Conservation (phyloP, 1,284 basidiomycete species). For the Naganishia liquefaciens region DNA sequence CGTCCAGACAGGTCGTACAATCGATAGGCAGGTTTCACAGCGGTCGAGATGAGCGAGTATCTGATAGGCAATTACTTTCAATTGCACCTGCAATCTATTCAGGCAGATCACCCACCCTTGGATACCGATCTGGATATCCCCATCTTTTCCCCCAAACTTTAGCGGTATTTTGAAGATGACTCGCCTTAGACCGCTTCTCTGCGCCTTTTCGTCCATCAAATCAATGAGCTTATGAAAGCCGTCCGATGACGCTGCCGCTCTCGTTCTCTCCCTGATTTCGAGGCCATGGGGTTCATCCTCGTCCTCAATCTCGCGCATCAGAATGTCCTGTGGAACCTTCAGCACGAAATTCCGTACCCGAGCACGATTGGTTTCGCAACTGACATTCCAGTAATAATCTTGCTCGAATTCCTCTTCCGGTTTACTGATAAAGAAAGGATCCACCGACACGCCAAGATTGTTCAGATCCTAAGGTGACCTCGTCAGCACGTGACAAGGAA, state of each 20-base stretch:
- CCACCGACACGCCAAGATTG: conserved; percentile 56
- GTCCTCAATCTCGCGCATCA: conserved; percentile 59
- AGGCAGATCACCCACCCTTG: conserved; percentile 67
- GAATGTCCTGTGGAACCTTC: conserved; percentile 54
- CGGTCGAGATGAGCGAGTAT: conserved; percentile 80
- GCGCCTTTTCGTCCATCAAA: conserved; percentile 65
- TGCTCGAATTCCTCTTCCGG: conserved; percentile 70
- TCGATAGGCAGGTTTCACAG: conserved; percentile 74
- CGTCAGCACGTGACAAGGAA: no score
- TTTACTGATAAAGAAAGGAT: conserved; percentile 88
- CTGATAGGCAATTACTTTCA: conserved; percentile 54
- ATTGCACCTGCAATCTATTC: conserved; percentile 6
- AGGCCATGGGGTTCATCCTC: conserved; percentile 55
- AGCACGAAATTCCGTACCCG: not conserved
- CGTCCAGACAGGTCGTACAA: conserved; percentile 79
- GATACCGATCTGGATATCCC: conserved; percentile 81
- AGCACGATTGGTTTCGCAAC: conserved; percentile 42
- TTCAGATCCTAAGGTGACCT: conserved; percentile 24
- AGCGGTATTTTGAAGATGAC: conserved; percentile 80
- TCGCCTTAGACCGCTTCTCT: conserved; percentile 85
- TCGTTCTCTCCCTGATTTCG: conserved; percentile 16
- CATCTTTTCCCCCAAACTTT: conserved; percentile 62
- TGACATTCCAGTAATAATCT: conserved; percentile 78
- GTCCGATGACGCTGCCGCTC: conserved; percentile 60
- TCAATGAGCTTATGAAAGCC: conserved; percentile 63